Conservation (phyloP, 2,329 filamentous ascomycete genomes). For the Calycina marina region DNA sequence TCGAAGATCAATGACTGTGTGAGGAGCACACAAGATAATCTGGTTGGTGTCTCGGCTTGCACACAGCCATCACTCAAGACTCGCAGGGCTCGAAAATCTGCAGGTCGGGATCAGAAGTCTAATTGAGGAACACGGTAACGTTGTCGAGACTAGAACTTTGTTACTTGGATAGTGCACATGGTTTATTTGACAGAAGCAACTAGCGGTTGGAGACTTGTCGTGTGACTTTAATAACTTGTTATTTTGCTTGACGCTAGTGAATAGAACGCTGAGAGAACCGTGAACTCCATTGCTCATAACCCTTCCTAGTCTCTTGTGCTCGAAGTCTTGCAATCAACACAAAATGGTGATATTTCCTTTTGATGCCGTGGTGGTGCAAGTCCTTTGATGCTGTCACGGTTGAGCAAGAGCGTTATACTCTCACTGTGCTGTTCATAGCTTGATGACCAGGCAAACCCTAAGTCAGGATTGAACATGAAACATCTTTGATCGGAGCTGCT, state of each 20-base stretch:
- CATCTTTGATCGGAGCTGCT: too few species aligned
- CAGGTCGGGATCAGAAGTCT: conserved; percentile 4
- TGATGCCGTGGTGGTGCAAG: too few species aligned
- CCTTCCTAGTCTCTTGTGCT: too few species aligned
- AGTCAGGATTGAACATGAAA: too few species aligned
- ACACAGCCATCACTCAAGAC: conserved; percentile 2
- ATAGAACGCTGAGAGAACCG: conserved; percentile 1
- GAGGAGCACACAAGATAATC: conserved; percentile 2
- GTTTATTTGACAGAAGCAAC: conserved; percentile 6
- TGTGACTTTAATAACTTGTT: neutral
- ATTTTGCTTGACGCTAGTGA: neutral
- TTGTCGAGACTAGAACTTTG: conserved; percentile 6
- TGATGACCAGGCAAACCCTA: too few species aligned
- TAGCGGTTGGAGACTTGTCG: conserved; percentile 5
- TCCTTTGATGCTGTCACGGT: too few species aligned
- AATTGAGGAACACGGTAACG: conserved; percentile 4
- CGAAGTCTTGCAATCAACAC: too few species aligned
- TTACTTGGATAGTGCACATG: conserved; percentile 6
- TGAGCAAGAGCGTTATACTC: too few species aligned
- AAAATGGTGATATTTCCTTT: too few species aligned
- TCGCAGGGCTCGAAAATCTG: conserved; percentile 3
- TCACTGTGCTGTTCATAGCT: too few species aligned
- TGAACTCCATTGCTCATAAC: neutral
- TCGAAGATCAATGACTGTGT: conserved; percentile 5
- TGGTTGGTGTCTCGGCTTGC: conserved; percentile 1